A percentile compares a stretch with the other conserved stretches of the same genome.
Conservation (phyloP, 345 rosid genomes). For the Angophora floribunda region DNA sequence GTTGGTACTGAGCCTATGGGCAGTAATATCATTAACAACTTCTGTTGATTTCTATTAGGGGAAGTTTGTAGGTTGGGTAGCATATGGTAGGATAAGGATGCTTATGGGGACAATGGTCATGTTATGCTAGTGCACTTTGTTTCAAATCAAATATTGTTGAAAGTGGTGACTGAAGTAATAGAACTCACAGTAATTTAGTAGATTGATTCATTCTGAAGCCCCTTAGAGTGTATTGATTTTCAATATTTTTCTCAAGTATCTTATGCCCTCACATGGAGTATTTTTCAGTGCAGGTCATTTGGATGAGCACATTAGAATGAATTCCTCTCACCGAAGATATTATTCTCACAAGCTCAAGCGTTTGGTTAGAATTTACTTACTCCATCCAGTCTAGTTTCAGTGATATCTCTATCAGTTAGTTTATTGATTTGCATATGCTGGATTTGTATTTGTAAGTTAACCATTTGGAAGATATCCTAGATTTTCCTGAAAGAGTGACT, state of each 20-base stretch:
- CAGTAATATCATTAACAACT: neutral
- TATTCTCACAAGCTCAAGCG: slow-evolving; percentile 70
- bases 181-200: neutral
- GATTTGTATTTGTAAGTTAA: neutral
- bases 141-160: neutral
- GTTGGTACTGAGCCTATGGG: neutral
- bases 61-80: neutral
- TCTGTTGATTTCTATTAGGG: neutral
- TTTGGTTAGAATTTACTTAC: slow-evolving; percentile 25
- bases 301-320: slow-evolving; percentile 41
- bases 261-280: neutral
- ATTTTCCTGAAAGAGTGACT: neutral
- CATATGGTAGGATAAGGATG: neutral
- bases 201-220: neutral
- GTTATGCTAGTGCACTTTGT: neutral
- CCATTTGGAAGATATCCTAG: neutral
- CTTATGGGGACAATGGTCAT: neutral
- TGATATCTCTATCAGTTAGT: neutral
- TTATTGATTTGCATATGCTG: neutral
- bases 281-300: slow-evolving; percentile 64
- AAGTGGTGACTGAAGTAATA: neutral
- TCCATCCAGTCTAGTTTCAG: neutral
- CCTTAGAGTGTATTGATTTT: neutral
- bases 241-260: neutral
- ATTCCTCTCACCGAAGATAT: slow-evolving; percentile 39